Conservation (phyloP, 768 basidiomycete species). For the Rossbeevera mucosa region DNA sequence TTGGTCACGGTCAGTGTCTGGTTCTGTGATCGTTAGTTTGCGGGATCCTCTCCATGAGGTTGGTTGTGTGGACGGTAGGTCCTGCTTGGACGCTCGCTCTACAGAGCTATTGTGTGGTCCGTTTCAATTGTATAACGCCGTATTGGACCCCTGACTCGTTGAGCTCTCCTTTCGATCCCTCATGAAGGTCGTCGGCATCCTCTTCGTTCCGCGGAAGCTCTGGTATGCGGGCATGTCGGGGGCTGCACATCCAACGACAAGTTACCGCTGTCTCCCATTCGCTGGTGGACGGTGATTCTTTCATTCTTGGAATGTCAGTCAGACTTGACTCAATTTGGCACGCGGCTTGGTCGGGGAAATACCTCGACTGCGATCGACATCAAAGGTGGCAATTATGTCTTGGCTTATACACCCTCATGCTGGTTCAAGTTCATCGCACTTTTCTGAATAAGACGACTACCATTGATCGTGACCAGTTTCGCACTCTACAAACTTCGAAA, state of each 20-base stretch:
- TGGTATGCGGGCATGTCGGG: not conserved
- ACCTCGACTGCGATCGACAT: not conserved
- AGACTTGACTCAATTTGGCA: not conserved
- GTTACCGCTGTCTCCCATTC: not conserved
- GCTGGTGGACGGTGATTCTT: not conserved
- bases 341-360: not conserved
- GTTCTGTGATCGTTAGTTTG: not conserved
- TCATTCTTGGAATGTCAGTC: not conserved
- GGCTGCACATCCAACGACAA: not conserved
- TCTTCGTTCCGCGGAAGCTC: not conserved
- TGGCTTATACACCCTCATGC: no score
- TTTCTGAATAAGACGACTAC: not conserved
- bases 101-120: no score
- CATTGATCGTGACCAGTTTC: not conserved
- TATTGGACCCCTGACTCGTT: not conserved
- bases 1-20: constrained; percentile 1
- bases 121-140: no score
- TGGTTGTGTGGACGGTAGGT: not conserved
- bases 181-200: not conserved
- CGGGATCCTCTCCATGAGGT: not conserved
- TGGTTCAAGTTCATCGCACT: not conserved
- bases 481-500: not conserved
- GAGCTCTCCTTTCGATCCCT: not conserved
- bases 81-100: no score
- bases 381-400: not conserved